A percentile compares a stretch with the other conserved stretches of the same genome.
Conservation (phyloP, 257 asterid species). For the Cinchona pubescens region DNA sequence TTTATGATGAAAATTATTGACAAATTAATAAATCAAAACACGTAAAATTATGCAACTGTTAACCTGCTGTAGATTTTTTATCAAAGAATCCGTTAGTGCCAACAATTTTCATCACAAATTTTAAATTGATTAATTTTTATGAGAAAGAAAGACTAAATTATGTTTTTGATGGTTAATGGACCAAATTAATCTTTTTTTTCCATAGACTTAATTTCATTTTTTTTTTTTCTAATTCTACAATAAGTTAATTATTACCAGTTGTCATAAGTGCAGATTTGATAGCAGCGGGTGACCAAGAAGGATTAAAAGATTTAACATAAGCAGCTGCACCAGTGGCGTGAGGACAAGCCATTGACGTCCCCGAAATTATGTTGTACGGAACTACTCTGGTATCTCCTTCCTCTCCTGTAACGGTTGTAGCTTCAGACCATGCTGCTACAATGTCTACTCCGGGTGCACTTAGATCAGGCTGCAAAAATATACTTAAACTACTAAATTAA, state of each 20-base stretch:
- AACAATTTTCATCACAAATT: too few relatives aligned
- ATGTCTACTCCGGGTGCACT: slow-evolving; percentile 71
- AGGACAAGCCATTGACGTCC: slow-evolving; percentile 78
- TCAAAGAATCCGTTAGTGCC: too few relatives aligned
- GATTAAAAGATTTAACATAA: slow-evolving; percentile 59
- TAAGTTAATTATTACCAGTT: slow-evolving; percentile 34
- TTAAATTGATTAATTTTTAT: too few relatives aligned
- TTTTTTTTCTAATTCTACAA: too few relatives aligned
- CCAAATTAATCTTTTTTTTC: too few relatives aligned
- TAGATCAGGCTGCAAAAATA: slow-evolving; percentile 51
- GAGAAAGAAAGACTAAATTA: too few relatives aligned
- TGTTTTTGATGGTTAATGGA: too few relatives aligned
- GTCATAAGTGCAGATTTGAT: slow-evolving; percentile 72
- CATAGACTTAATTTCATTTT: too few relatives aligned
- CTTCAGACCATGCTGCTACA: slow-evolving; percentile 69
- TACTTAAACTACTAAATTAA: background rate
- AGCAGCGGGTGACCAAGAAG: slow-evolving; percentile 71
- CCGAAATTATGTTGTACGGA: slow-evolving; percentile 53
- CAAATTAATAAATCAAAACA: too few relatives aligned
- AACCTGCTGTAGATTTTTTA: too few relatives aligned
- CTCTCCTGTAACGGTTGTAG: slow-evolving; percentile 35
- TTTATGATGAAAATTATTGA: too few relatives aligned
- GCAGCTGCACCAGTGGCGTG: slow-evolving; percentile 70
- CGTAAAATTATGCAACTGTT: too few relatives aligned
- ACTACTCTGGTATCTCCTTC: slow-evolving; percentile 38